These are phyloP conservation scores for Fimicolochytrium jonesii DNA, from an alignment of 192 early-diverging fungal genomes.

Conservation along the genomic window DNA sequence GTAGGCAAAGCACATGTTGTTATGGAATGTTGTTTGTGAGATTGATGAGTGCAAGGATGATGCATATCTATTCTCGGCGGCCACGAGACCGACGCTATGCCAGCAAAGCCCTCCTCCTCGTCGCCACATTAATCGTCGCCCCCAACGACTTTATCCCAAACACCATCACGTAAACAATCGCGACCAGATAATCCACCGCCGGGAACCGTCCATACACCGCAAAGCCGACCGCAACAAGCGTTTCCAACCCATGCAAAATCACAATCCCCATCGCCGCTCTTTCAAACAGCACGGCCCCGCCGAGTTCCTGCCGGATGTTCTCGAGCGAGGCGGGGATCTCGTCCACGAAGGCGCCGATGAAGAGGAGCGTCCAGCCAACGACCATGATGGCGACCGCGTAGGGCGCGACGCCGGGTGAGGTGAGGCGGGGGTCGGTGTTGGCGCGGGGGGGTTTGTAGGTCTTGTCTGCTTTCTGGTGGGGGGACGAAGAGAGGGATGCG, in stretches of 20 bases:
- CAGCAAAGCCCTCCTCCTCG: not conserved
- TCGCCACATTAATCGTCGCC: constrained; percentile 7
- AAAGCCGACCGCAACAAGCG: not conserved
- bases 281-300: constrained; percentile 8
- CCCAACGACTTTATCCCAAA: constrained; percentile 13
- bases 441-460: constrained; percentile 5
- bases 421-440: not conserved
- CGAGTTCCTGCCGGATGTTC: not conserved
- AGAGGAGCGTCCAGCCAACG: not conserved
- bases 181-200: not conserved
- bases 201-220: constrained; percentile 7
- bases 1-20: too few species aligned
- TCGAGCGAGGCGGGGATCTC: not conserved
- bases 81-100: too few species aligned
- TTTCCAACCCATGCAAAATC: constrained; percentile 5
- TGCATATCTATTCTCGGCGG: too few species aligned
- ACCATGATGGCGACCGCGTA: not conserved
- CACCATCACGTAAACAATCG: not conserved
- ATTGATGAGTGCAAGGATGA: too few species aligned
- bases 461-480: not conserved
- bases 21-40: too few species aligned
- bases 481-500: not conserved
- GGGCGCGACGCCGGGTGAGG: not conserved
- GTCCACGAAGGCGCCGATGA: not conserved
- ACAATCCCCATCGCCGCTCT: not conserved